Conservation (phyloP, 148 eudicot genomes). For the Vaccinium vitisidaea region DNA sequence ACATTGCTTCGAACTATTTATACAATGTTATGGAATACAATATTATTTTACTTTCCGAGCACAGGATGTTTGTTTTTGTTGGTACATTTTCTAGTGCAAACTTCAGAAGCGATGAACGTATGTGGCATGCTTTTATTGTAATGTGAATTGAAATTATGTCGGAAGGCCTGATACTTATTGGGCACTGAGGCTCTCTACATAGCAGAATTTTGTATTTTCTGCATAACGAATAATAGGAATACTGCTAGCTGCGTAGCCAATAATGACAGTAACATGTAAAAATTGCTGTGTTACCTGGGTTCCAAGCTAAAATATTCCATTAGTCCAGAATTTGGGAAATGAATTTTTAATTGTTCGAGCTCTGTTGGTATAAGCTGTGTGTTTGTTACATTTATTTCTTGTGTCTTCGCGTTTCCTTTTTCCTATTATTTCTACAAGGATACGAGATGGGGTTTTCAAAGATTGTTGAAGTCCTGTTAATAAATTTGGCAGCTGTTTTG, state of each 20-base stretch:
- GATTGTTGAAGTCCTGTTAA: background rate
- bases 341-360: background rate
- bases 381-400: background rate
- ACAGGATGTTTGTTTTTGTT: background rate
- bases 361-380: background rate
- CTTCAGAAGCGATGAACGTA: background rate
- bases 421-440: background rate
- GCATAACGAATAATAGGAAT: background rate
- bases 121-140: background rate
- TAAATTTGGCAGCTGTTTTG: background rate
- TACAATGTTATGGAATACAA: background rate
- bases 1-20: background rate
- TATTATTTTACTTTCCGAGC: background rate
- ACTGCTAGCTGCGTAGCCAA: background rate
- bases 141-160: background rate
- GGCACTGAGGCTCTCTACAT: background rate
- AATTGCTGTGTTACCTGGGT: background rate
- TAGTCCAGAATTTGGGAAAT: background rate
- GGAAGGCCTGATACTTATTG: background rate
- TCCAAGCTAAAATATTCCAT: background rate
- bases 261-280: background rate
- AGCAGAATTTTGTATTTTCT: too few species aligned
- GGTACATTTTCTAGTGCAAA: background rate
- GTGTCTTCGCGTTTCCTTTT: background rate
- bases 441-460: background rate